Percentiles rank a stretch among this genome's conserved stretches.
These are phyloP conservation scores for Pichia sp. DNA, from an alignment of 1,139 yeast genomes.

Conservation along the genomic window DNA sequence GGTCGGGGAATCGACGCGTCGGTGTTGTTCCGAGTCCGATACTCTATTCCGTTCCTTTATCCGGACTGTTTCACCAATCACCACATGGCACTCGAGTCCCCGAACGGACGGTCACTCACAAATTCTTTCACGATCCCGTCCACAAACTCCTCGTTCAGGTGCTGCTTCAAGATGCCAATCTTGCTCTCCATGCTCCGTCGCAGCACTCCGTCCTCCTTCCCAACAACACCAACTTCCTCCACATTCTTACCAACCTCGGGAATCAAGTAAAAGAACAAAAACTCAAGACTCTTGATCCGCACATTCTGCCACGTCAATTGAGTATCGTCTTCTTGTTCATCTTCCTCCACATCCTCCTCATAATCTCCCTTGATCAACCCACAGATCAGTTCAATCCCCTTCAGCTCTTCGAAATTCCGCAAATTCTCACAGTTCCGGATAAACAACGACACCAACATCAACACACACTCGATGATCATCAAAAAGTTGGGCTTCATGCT, in stretches of 20 bases:
- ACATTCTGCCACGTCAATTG: constrained; percentile 40
- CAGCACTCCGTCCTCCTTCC: constrained; percentile 24
- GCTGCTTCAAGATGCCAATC: constrained; percentile 48
- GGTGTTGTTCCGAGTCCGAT: no score
- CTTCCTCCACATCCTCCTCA: background rate
- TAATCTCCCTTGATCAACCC: constrained; percentile 34
- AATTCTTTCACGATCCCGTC: constrained; percentile 47
- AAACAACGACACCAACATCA: constrained; percentile 44
- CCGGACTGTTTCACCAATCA: no score
- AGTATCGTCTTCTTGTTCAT: background rate
- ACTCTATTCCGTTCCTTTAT: no score
- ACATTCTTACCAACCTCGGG: constrained; percentile 44
- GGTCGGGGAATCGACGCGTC: no score
- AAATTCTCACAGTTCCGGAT: constrained; percentile 54
- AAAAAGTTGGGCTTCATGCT: constrained; percentile 4
- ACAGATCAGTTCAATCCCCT: constrained; percentile 60
- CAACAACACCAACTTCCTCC: background rate
- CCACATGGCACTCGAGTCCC: constrained; percentile 35
- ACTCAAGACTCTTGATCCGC: constrained; percentile 65
- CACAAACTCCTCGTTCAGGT: constrained; percentile 40
- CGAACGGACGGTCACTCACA: constrained; percentile 46
- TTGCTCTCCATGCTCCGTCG: constrained; percentile 48
- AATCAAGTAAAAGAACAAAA: constrained; percentile 64
- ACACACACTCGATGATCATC: constrained; percentile 47
- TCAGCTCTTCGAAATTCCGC: constrained; percentile 55